These are phyloP conservation scores for Alternaria alternata DNA, from an alignment of 2,329 filamentous ascomycete species.

Conservation along the genomic window DNA sequence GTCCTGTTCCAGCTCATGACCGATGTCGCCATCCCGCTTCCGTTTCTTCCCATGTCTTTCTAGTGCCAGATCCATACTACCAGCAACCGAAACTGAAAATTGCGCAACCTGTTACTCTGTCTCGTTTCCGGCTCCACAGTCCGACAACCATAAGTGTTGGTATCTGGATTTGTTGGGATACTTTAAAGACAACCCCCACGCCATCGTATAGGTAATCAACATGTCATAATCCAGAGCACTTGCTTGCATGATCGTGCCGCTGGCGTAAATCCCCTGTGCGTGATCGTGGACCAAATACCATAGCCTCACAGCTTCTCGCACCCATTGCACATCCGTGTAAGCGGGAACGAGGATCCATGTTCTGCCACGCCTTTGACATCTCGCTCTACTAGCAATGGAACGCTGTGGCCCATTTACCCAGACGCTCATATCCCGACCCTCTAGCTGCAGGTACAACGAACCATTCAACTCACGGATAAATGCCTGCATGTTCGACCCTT, in stretches of 20 bases:
- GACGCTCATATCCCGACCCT: background rate
- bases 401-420: slow-evolving; percentile 12
- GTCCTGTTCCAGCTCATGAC: background rate
- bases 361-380: background rate
- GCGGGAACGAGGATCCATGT: background rate
- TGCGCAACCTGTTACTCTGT: background rate
- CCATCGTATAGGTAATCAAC: background rate
- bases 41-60: background rate
- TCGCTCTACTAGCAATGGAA: background rate
- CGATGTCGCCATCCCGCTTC: background rate
- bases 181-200: background rate
- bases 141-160: background rate
- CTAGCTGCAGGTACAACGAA: slow-evolving; percentile 12
- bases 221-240: background rate
- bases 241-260: background rate
- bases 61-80: background rate
- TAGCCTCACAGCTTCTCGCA: background rate
- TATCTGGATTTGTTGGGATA: background rate
- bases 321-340: background rate
- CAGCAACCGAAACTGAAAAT: background rate
- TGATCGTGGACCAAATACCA: background rate
- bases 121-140: background rate
- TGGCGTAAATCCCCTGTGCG: background rate
- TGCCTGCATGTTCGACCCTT: background rate
- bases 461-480: slow-evolving; percentile 17